Evolutionary conservation across 2,329 filamentous ascomycete species (phyloP).

Genomic region (Ophiostoma perfectum): DNA sequence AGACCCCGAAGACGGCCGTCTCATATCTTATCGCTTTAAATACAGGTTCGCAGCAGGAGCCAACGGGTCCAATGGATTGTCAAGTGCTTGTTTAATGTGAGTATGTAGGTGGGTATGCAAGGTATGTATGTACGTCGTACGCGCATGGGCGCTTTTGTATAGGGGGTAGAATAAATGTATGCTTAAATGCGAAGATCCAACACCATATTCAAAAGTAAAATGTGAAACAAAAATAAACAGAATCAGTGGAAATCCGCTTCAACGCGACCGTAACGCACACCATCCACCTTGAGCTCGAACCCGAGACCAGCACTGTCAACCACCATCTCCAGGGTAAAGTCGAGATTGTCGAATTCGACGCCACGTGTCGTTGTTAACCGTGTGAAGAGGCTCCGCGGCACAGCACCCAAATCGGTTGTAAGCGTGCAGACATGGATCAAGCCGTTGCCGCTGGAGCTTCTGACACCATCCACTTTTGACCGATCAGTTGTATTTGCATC

Average conservation of each 20-base stretch:
- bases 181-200: neutral
- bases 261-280: conserved; percentile 68
- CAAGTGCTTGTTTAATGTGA: too few relatives aligned
- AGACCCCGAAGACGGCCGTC: too few relatives aligned
- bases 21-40: too few relatives aligned
- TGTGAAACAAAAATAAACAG: neutral
- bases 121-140: too few relatives aligned
- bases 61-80: too few relatives aligned
- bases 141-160: too few relatives aligned
- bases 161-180: neutral
- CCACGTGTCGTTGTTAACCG: conserved; percentile 71
- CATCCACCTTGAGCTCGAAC: conserved; percentile 75
- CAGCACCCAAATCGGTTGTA: conserved; percentile 71
- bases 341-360: conserved; percentile 74
- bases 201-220: neutral
- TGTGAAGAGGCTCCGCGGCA: conserved; percentile 68
- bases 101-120: too few relatives aligned
- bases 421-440: conserved; percentile 71
- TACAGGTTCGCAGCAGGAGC: too few relatives aligned
- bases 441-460: conserved; percentile 32
- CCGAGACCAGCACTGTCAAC: conserved; percentile 70
- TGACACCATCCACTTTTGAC: too few relatives aligned
- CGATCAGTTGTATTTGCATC: too few relatives aligned
- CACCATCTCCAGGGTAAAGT: conserved; percentile 78
- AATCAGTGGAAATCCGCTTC: conserved; percentile 69